Evolutionary conservation across 768 basidiomycete genomes (phyloP).

Genomic region (Multifurca ochricompacta): DNA sequence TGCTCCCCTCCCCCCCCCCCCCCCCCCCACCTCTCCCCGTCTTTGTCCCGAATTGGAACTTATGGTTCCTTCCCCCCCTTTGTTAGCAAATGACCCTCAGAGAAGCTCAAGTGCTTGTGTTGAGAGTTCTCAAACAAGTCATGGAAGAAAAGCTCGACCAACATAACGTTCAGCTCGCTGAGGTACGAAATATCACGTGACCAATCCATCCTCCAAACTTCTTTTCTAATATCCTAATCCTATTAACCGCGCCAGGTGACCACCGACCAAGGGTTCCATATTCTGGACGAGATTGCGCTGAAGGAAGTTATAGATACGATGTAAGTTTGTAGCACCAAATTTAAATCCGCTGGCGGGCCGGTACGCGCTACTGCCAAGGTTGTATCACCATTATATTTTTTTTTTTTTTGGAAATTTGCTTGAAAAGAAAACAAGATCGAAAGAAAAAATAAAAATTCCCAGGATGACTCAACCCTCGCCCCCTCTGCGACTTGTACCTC

Average conservation of each 20-base stretch:
- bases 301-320: constrained; percentile 82
- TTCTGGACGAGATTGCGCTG: constrained; percentile 70
- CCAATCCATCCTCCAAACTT: no score
- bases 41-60: no score
- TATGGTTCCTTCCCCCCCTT: no score
- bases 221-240: no score
- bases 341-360: not conserved
- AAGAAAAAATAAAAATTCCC: no score
- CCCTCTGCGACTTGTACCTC: no score
- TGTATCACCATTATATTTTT: constrained; percentile 3
- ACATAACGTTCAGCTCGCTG: constrained; percentile 96
- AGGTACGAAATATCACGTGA: constrained; percentile 40
- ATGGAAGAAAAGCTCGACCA: constrained; percentile 99
- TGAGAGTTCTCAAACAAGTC: constrained; percentile 93
- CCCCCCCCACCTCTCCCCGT: no score
- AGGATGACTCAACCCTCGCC: no score
- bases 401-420: not conserved
- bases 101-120: constrained; percentile 80
- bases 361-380: not conserved
- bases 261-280: constrained; percentile 73
- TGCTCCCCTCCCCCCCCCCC: no score
- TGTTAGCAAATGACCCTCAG: constrained; percentile 88
- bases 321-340: constrained; percentile 36
- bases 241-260: constrained; percentile 80
- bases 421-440: not conserved